A percentile compares a stretch with the other conserved stretches of the same genome.
Conservation (phyloP, 1,139 yeast genomes). For the Suhomyces chickasaworum region DNA sequence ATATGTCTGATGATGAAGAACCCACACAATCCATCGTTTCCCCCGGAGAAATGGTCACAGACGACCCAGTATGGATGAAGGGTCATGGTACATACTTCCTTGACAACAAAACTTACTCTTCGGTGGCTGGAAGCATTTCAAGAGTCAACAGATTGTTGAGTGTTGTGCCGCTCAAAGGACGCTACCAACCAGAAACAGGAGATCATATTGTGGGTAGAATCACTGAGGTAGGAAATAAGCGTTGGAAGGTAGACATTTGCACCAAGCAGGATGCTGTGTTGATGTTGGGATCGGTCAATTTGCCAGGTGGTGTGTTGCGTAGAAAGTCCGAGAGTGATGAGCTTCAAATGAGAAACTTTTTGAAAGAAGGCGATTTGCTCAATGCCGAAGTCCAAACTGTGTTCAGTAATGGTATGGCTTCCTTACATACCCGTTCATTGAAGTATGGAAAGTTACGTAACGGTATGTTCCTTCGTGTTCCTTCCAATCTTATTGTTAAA, state of each 20-base stretch:
- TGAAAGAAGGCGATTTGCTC: slow-evolving; percentile 95
- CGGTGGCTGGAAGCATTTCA: slow-evolving; percentile 89
- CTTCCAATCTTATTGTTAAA: slow-evolving; percentile 78
- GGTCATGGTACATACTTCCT: slow-evolving; percentile 95
- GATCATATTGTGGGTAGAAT: slow-evolving; percentile 95
- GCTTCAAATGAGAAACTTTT: slow-evolving; percentile 88
- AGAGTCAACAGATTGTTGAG: slow-evolving; percentile 84
- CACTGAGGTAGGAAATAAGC: slow-evolving; percentile 87
- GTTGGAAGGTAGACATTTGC: slow-evolving; percentile 98
- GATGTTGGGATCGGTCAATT: slow-evolving; percentile 91
- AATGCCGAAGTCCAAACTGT: slow-evolving; percentile 95
- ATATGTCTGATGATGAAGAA: slow-evolving; percentile 38
- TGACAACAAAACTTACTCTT: slow-evolving; percentile 72
- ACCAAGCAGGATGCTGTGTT: slow-evolving; percentile 88
- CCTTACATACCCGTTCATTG: slow-evolving; percentile 90
- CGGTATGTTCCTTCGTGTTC: slow-evolving; percentile 80
- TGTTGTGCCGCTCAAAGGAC: slow-evolving; percentile 82
- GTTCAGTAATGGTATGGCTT: slow-evolving; percentile 88
- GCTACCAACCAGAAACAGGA: slow-evolving; percentile 92
- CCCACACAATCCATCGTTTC: slow-evolving; percentile 55
- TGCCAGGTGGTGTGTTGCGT: slow-evolving; percentile 96
- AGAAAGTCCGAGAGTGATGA: slow-evolving; percentile 95
- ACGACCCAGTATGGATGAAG: slow-evolving; percentile 97
- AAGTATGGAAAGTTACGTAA: slow-evolving; percentile 94
- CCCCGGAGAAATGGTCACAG: slow-evolving; percentile 97